Evolutionary conservation across 176 grass and related monocot genomes (phyloP).

Genomic region (Oryza coarctata): DNA sequence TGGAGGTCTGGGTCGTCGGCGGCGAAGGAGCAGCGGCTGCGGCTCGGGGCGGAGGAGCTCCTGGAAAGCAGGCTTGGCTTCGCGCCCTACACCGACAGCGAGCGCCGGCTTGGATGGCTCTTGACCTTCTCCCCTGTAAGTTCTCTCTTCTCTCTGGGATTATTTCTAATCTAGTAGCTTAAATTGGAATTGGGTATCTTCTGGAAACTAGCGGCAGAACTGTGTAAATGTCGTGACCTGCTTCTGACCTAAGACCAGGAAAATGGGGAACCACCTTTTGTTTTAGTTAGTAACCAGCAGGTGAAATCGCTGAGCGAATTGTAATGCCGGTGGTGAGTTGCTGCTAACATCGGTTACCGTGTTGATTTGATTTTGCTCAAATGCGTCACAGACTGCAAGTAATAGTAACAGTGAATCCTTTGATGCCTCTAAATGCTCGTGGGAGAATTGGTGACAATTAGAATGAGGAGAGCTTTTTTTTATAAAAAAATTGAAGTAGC

Average conservation of each 20-base stretch:
- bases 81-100: slow-evolving; percentile 62
- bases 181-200: background rate
- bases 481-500: background rate
- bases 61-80: slow-evolving; percentile 89
- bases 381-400: background rate
- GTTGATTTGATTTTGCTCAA: background rate
- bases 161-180: background rate
- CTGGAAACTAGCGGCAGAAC: slow-evolving; percentile 2
- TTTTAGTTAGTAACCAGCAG: background rate
- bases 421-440: background rate
- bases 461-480: background rate
- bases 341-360: background rate
- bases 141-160: slow-evolving; percentile 15
- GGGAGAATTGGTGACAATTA: background rate
- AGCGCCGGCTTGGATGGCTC: slow-evolving; percentile 86
- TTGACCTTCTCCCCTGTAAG: slow-evolving; percentile 81
- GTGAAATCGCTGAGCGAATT: background rate
- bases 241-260: slow-evolving; percentile 9
- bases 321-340: background rate
- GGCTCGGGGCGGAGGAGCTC: slow-evolving; percentile 75
- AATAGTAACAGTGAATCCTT: background rate
- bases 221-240: background rate
- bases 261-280: too few species aligned
- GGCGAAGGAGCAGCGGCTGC: slow-evolving; percentile 65
- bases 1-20: slow-evolving; percentile 33